Evolutionary conservation across 2,329 filamentous ascomycete species (phyloP).

Genomic region (Cladorrhinum sp.): DNA sequence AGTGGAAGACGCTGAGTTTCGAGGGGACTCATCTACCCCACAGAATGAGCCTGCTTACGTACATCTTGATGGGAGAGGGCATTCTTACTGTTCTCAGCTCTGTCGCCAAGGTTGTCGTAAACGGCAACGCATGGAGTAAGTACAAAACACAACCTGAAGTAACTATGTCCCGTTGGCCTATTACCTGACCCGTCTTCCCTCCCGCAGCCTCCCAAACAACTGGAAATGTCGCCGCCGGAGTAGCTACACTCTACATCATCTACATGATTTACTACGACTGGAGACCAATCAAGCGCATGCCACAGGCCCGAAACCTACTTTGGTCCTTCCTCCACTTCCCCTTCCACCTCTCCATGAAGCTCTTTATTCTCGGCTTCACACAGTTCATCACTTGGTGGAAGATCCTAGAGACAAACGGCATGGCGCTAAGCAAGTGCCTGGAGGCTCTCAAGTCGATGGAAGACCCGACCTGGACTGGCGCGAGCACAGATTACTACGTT

Average conservation of each 20-base stretch:
- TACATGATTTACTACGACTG: constrained; percentile 51
- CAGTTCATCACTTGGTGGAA: constrained; percentile 51
- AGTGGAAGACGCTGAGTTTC: constrained; percentile 57
- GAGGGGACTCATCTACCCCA: constrained; percentile 61
- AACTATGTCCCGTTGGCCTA: background rate
- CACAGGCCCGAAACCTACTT: constrained; percentile 45
- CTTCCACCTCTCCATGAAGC: constrained; percentile 60
- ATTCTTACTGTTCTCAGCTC: constrained; percentile 9
- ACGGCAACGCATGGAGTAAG: constrained; percentile 2
- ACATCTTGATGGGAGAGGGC: constrained; percentile 48
- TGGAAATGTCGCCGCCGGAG: constrained; percentile 1
- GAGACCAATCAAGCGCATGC: constrained; percentile 39
- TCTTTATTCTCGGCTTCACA: constrained; percentile 59
- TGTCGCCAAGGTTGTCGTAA: constrained; percentile 6
- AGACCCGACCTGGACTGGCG: constrained; percentile 21
- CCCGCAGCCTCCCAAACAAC: background rate
- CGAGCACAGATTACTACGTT: constrained; percentile 16
- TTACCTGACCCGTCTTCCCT: background rate
- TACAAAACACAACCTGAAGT: background rate
- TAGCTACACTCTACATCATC: constrained; percentile 35
- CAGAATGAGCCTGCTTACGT: constrained; percentile 60
- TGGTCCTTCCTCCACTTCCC: constrained; percentile 59
- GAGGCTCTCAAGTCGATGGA: constrained; percentile 13
- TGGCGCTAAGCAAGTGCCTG: constrained; percentile 21
- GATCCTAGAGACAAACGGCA: constrained; percentile 31